Percentiles rank a stretch among this genome's conserved stretches.
These are phyloP conservation scores for Komagataella kurtzmanii DNA, from an alignment of 805 yeast genomes.

Conservation along the genomic window DNA sequence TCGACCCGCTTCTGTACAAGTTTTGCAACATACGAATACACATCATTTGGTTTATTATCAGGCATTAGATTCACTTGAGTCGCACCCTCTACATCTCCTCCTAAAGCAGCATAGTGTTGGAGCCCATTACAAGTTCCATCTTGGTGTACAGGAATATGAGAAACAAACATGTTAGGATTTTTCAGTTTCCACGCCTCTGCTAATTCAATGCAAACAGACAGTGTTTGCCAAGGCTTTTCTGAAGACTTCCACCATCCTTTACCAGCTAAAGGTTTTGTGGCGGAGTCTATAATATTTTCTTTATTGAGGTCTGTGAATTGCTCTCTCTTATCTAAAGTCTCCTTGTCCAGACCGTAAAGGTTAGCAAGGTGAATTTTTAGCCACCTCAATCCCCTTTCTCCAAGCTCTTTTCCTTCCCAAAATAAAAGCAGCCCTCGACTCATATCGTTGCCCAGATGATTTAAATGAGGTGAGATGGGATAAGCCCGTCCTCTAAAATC, in stretches of 20 bases:
- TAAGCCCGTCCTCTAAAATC: slow-evolving; percentile 82
- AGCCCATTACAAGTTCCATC: slow-evolving; percentile 84
- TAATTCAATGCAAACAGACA: slow-evolving; percentile 58
- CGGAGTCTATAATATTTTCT: slow-evolving; percentile 41
- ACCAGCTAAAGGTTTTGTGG: slow-evolving; percentile 44
- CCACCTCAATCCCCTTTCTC: slow-evolving; percentile 57
- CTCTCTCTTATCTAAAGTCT: slow-evolving; percentile 50
- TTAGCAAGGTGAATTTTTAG: slow-evolving; percentile 65
- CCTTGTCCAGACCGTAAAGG: slow-evolving; percentile 63
- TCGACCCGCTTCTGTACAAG: slow-evolving; percentile 44
- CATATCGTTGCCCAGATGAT: slow-evolving; percentile 70
- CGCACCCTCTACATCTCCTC: slow-evolving; percentile 80
- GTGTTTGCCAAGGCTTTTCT: slow-evolving; percentile 77
- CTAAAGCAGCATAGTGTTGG: slow-evolving; percentile 79
- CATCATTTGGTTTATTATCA: slow-evolving; percentile 63
- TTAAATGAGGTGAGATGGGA: slow-evolving; percentile 69
- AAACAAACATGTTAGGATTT: slow-evolving; percentile 52
- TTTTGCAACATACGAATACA: slow-evolving; percentile 56
- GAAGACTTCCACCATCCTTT: slow-evolving; percentile 58
- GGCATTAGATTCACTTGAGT: slow-evolving; percentile 65
- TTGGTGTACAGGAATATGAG: slow-evolving; percentile 72
- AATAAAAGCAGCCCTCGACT: slow-evolving; percentile 58
- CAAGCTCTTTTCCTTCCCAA: slow-evolving; percentile 67
- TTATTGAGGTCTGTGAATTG: slow-evolving; percentile 44
- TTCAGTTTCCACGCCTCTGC: slow-evolving; percentile 43